Conservation (phyloP, 768 basidiomycete genomes). For the Rubroboletus satanas region DNA sequence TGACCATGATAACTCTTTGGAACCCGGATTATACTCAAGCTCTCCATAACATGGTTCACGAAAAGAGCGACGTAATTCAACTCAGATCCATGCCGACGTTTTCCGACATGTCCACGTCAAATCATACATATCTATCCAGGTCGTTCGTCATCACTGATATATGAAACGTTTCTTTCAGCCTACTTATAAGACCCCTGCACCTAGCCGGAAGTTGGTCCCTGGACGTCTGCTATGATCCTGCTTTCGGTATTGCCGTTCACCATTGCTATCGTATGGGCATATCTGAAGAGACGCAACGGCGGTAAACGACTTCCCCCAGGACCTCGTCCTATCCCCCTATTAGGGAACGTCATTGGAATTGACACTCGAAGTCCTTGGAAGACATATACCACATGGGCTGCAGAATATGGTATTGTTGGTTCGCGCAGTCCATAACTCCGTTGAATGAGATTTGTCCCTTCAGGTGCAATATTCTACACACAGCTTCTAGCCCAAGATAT, state of each 20-base stretch:
- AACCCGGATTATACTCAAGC: too few species aligned
- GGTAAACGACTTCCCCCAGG: constrained; percentile 2
- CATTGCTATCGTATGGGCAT: background rate
- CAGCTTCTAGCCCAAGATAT: constrained; percentile 10
- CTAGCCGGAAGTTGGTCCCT: background rate
- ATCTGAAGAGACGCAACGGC: background rate
- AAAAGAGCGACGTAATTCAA: too few species aligned
- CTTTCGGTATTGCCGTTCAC: background rate
- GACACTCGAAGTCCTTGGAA: constrained; percentile 6
- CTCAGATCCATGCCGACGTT: too few species aligned
- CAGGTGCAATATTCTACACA: constrained; percentile 13
- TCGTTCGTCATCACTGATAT: background rate
- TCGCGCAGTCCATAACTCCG: background rate
- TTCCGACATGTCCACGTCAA: too few species aligned
- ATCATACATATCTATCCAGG: background rate
- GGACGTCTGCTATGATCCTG: background rate
- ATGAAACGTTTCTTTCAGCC: background rate
- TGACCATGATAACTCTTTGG: too few species aligned
- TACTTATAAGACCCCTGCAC: background rate
- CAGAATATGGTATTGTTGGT: constrained; percentile 4
- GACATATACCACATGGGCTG: constrained; percentile 11
- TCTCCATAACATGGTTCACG: too few species aligned
- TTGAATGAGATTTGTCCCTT: background rate
- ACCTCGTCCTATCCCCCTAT: constrained; percentile 2
- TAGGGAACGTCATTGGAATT: constrained; percentile 8